Percentiles rank a stretch among this genome's conserved stretches.
phyloP scores from a whole-genome alignment of 768 basidiomycete species.

The Leccinellum albellum region DNA sequence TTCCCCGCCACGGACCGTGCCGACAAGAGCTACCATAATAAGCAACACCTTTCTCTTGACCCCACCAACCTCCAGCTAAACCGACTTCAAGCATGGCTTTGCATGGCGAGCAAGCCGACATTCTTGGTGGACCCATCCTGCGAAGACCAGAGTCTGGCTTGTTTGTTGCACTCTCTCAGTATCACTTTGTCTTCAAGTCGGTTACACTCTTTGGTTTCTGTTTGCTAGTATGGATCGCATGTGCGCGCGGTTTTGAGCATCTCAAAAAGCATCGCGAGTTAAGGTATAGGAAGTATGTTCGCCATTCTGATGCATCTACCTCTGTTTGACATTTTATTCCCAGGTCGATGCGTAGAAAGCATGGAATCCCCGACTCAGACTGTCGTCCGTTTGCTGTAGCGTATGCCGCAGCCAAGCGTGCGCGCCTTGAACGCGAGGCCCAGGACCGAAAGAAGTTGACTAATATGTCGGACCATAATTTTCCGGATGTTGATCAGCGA shows the following conservation, averaged over 20 bases:
- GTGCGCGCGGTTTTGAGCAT: constrained; percentile 40
- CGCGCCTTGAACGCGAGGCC: constrained; percentile 51
- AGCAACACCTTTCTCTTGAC: constrained; percentile 17
- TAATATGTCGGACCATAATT: constrained; percentile 24
- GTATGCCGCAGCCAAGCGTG: constrained; percentile 65
- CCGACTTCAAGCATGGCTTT: constrained; percentile 41
- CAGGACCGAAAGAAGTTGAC: constrained; percentile 34
- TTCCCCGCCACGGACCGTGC: constrained; percentile 21
- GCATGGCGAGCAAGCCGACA: constrained; percentile 65
- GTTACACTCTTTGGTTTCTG: constrained; percentile 34
- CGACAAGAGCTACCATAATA: constrained; percentile 8
- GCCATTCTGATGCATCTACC: not conserved
- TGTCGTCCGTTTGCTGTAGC: constrained; percentile 83
- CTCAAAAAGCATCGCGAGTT: constrained; percentile 60
- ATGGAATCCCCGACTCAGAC: constrained; percentile 84
- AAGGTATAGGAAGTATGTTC: constrained; percentile 59
- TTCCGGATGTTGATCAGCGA: constrained; percentile 25
- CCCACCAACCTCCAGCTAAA: constrained; percentile 18
- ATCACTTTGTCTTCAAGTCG: constrained; percentile 36
- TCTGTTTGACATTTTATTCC: constrained; percentile 13
- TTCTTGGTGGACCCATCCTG: constrained; percentile 57
- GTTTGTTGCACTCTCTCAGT: constrained; percentile 32
- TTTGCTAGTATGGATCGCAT: constrained; percentile 33
- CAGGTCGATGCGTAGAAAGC: constrained; percentile 68
- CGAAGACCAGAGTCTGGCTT: constrained; percentile 31